Evolutionary conservation across 2,329 filamentous ascomycete species (phyloP), one percentile per base, ranked within the genome.

Genomic region (Pseudocercospora macadamiae): DNA sequence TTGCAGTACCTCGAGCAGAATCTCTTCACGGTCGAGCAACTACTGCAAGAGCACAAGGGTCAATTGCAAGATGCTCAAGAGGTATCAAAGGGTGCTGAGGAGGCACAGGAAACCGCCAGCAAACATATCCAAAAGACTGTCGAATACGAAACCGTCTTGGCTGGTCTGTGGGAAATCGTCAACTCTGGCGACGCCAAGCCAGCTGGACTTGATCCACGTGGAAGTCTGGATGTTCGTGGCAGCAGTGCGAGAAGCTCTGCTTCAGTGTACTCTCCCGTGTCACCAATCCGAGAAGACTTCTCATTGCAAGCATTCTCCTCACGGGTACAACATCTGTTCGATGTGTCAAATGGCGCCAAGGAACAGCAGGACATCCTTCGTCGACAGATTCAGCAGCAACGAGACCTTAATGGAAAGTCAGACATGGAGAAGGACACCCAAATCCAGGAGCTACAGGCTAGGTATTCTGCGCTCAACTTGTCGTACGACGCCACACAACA

Each of bases 361-460:
- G 90, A 96, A 67, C 93, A 97, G 72, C 96, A 96, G 72, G 86
- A 86, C 49, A 93, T 96, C 19, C 82, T 97, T 7, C 89, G 93
- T 69, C 86, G 92, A 42, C 93, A 97, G 73, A 93, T 97, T 69
- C 93, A 96, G 77, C 93, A 97, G 73, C 93, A 97, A 76, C 89
- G 93, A 59, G 91, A 96, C 70, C 83, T 97, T 57, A 96, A 96
- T 76, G 92, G 83, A 77, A 93, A 93, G 70, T 92, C 91, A 1
- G 91, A 96, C 66, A 80, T 79, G 12, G 75, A 83, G 65, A 79
- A 82, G 55, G 70, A 73, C 30, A 62, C 55, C n/a, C 64, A 72
- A 47, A 53, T 73, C 3, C 59, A 62, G 21, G 47, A 49, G 47
- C 51, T 72, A 10, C 67, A 73, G 37, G 59, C 58, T 5, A 60